Conservation (phyloP, 768 basidiomycete species). For the Trametes meyenii region DNA sequence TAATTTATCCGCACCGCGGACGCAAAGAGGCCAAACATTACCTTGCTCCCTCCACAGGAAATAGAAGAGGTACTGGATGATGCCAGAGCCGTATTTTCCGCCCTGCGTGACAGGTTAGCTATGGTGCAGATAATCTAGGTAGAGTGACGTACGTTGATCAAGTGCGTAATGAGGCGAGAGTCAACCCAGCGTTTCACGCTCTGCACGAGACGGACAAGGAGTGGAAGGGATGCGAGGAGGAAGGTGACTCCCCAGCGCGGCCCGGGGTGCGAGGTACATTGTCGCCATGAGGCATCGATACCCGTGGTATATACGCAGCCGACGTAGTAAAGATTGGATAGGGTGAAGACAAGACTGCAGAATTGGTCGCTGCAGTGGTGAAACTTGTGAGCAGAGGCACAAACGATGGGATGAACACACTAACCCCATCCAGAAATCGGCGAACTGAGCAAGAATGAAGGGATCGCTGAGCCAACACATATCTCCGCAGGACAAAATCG, state of each 20-base stretch:
- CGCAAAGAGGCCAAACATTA: slow-evolving; percentile 19
- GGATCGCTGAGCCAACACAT: neutral
- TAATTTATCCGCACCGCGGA: neutral
- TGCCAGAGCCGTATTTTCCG: slow-evolving; percentile 78
- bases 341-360: slow-evolving; percentile 75
- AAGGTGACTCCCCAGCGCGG: slow-evolving; percentile 65
- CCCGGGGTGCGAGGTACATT: slow-evolving; percentile 45
- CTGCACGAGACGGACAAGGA: slow-evolving; percentile 79
- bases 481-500: neutral
- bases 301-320: slow-evolving; percentile 66
- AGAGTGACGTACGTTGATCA: slow-evolving; percentile 73
- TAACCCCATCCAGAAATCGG: slow-evolving; percentile 90
- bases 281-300: slow-evolving; percentile 46
- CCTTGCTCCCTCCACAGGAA: slow-evolving; percentile 78
- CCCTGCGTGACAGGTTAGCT: slow-evolving; percentile 49
- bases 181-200: slow-evolving; percentile 87
- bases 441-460: slow-evolving; percentile 49
- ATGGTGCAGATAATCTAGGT: neutral
- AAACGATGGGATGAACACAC: slow-evolving; percentile 19
- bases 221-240: slow-evolving; percentile 64
- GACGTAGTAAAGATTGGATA: slow-evolving; percentile 74
- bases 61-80: slow-evolving; percentile 68
- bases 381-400: neutral
- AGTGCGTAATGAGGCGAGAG: slow-evolving; percentile 70
- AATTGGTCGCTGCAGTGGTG: slow-evolving; percentile 65